Evolutionary conservation across 208 protist species (phyloP).

Genomic region (Trypanosoma melophagium): DNA sequence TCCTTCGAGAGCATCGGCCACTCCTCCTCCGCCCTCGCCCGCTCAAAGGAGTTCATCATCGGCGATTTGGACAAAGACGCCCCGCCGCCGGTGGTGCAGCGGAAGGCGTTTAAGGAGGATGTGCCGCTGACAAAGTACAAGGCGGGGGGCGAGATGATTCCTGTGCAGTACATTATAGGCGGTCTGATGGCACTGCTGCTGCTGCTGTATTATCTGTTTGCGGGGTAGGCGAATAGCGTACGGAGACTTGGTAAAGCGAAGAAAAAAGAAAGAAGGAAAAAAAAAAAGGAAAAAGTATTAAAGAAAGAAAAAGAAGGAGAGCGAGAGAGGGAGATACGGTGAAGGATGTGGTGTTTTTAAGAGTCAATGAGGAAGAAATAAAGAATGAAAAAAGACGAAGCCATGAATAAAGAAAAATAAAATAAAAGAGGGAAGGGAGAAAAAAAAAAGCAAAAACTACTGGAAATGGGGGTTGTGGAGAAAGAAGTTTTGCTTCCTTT

Average conservation of each 20-base stretch:
- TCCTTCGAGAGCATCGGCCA: constrained; percentile 85
- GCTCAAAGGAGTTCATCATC: constrained; percentile 73
- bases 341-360: too few species aligned
- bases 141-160: constrained; percentile 50
- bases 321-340: too few species aligned
- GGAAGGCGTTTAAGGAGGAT: constrained; percentile 28
- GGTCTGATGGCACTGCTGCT: constrained; percentile 32
- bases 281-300: neutral
- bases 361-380: too few species aligned
- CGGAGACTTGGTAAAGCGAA: neutral
- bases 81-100: constrained; percentile 48
- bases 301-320: neutral
- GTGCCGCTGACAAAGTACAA: constrained; percentile 66
- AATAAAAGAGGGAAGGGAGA: too few species aligned
- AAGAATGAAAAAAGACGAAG: too few species aligned
- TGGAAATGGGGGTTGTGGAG: too few species aligned
- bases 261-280: constrained; percentile 8
- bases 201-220: constrained; percentile 29
- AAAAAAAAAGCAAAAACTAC: too few species aligned
- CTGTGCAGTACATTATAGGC: constrained; percentile 44
- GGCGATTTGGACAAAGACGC: constrained; percentile 49
- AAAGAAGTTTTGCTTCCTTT: too few species aligned
- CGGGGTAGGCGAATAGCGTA: constrained; percentile 5
- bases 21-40: constrained; percentile 56
- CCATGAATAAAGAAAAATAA: too few species aligned